Conservation (phyloP, 2,329 filamentous ascomycete species). For the Ramichloridium luteum region DNA sequence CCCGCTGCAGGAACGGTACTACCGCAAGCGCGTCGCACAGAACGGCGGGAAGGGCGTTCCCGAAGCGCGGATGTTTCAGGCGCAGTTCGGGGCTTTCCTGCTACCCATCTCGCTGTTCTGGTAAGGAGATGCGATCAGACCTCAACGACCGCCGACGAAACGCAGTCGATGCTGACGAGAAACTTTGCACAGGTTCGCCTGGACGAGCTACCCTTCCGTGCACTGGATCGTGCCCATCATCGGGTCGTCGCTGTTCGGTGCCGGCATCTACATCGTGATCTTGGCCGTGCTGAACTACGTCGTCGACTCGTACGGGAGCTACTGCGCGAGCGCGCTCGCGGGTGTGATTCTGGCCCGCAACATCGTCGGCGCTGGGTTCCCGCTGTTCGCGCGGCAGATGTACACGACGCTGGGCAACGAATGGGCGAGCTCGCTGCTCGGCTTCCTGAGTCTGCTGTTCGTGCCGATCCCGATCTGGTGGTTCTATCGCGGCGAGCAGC, state of each 20-base stretch:
- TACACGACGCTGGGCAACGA: constrained; percentile 33
- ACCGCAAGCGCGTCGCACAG: constrained; percentile 17
- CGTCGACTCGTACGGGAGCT: constrained; percentile 36
- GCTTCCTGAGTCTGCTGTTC: constrained; percentile 30
- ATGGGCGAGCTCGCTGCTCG: constrained; percentile 35
- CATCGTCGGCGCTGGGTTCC: constrained; percentile 10
- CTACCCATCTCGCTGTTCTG: constrained; percentile 16
- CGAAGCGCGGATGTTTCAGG: constrained; percentile 19
- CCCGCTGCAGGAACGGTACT: constrained; percentile 33
- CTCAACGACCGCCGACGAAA: too few relatives aligned
- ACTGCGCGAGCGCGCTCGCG: constrained; percentile 31
- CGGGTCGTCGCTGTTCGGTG: constrained; percentile 37
- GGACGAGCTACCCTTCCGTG: constrained; percentile 20
- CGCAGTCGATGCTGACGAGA: too few relatives aligned
- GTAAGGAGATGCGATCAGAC: too few relatives aligned
- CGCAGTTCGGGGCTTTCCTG: constrained; percentile 12
- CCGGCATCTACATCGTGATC: constrained; percentile 38
- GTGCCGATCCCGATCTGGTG: constrained; percentile 13
- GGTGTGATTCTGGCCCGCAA: constrained; percentile 19
- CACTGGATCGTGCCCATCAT: constrained; percentile 33
- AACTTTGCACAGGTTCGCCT: constrained; percentile 24
- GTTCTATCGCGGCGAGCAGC: constrained; percentile 8
- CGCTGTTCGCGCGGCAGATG: constrained; percentile 25
- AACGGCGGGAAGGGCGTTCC: constrained; percentile 19
- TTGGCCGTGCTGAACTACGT: constrained; percentile 39